Base-by-base conservation (phyloP, 345 rosid species). In the Sisymbrium altissimum region DNA sequence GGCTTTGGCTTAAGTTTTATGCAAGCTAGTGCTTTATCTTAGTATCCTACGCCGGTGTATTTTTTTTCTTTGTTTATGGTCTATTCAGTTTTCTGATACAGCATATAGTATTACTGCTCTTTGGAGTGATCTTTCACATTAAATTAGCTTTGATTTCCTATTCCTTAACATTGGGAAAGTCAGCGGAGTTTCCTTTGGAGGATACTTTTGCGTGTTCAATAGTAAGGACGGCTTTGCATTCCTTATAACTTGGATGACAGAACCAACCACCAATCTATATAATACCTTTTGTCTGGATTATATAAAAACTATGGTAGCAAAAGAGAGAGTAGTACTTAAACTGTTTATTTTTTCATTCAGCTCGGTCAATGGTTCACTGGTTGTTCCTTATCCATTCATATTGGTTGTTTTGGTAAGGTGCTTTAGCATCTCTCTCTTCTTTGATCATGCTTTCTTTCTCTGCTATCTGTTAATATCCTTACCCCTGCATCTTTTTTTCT, bases 361-460 rank as follows among this genome's bases (percentile, higher is more conserved):
- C 19, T 9, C 64, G 62, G 56, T 62, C 68, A 53, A 68, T 60
- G 79, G 43, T 68, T 50, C 74, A 60, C 57, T 75, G 70, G 64
- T 62, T 52, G 70, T 68, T 68, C 64, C 70, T 68, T 68, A 18
- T 69, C 25, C 69, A 41, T 62, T 61, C 45, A 15, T 55, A 52
- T 35, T 75, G 74, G 50, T 62, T 61, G 62, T 69, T 19, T 68
- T 53, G 70, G 64, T 54, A 50, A 68, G 70, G 14, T 60, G 56
- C 25, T 60, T 50, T 68, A 68, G 32, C 23, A 33, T 41, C 62
- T 60, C 30, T 53, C 55, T 53, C 55, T 72, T 52, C 33, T 55
- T 30, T 25, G 2, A 23, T 57, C 5, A 40, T 75, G 54, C 66
- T 59, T 27, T 39, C 43, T 58, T 21, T 46, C 7, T 27, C 45